These are phyloP conservation scores for Diplotaxis tenuifolia DNA, from an alignment of 345 rosid species.

Conservation along the genomic window DNA sequence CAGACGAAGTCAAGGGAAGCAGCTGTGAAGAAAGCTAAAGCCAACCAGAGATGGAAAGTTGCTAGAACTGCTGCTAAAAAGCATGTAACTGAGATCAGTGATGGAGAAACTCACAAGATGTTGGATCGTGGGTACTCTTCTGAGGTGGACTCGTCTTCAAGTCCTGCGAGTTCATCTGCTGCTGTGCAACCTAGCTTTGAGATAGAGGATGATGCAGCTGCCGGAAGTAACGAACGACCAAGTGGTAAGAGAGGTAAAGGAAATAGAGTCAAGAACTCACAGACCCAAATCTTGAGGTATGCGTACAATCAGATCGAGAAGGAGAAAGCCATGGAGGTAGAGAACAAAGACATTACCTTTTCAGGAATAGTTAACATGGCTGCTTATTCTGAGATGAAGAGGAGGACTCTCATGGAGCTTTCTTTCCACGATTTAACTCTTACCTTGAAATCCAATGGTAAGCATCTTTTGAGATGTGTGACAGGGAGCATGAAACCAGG, in stretches of 20 bases:
- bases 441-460: slow-evolving; percentile 68
- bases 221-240: slow-evolving; percentile 35
- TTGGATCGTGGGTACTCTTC: slow-evolving; percentile 42
- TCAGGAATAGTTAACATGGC: slow-evolving; percentile 75
- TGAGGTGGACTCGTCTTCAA: slow-evolving; percentile 38
- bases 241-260: slow-evolving; percentile 37
- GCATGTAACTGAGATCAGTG: slow-evolving; percentile 66
- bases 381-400: slow-evolving; percentile 49
- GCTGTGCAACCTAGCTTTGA: slow-evolving; percentile 44
- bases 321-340: slow-evolving; percentile 70
- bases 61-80: slow-evolving; percentile 69
- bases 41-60: slow-evolving; percentile 73
- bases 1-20: slow-evolving; percentile 81
- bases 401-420: slow-evolving; percentile 72
- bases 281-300: slow-evolving; percentile 73
- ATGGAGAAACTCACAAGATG: slow-evolving; percentile 44
- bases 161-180: slow-evolving; percentile 39
- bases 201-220: slow-evolving; percentile 44
- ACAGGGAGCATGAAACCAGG: slow-evolving; percentile 85
- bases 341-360: slow-evolving; percentile 59
- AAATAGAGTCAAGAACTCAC: slow-evolving; percentile 50
- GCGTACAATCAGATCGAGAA: slow-evolving; percentile 78
- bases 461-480: slow-evolving; percentile 70
- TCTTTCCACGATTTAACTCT: slow-evolving; percentile 74
- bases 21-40: slow-evolving; percentile 77